These are phyloP conservation scores for Lycium ferocissimum DNA, from an alignment of 257 asterid genomes.

Conservation along the genomic window DNA sequence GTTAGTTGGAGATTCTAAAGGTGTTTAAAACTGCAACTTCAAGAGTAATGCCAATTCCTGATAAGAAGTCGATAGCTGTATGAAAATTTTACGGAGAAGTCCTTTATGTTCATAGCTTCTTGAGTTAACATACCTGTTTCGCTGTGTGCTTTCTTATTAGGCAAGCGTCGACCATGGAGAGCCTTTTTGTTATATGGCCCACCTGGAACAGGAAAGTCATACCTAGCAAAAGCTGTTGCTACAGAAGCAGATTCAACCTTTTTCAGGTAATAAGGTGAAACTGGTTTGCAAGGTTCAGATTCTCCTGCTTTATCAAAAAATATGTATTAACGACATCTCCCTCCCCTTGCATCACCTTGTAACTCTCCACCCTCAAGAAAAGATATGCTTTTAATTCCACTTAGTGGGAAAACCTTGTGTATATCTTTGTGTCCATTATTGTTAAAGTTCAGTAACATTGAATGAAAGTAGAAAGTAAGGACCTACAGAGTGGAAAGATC, in stretches of 20 bases:
- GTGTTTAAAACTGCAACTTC: background rate
- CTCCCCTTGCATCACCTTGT: background rate
- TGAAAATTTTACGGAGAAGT: background rate
- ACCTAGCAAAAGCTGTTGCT: constrained; percentile 70
- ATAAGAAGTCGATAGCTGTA: background rate
- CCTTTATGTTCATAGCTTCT: background rate
- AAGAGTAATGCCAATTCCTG: background rate
- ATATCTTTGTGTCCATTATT: background rate
- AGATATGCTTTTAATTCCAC: background rate
- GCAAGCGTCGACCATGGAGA: constrained; percentile 72
- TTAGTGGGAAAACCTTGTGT: background rate
- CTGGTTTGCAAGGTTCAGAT: background rate
- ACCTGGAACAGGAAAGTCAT: constrained; percentile 73
- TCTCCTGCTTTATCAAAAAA: background rate
- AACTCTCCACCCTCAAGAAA: background rate
- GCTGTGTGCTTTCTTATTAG: constrained; percentile 36
- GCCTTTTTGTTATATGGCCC: constrained; percentile 69
- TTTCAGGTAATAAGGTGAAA: constrained; percentile 49
- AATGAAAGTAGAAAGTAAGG: background rate
- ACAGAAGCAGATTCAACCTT: constrained; percentile 69
- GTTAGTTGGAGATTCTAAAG: constrained; percentile 18
- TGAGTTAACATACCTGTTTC: constrained; percentile 16
- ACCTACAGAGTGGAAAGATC: background rate
- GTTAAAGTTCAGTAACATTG: background rate
- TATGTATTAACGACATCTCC: background rate